Percentiles rank a stretch among this genome's conserved stretches.
phyloP scores from a whole-genome alignment of 83 land plant species.

The Picea abies region DNA sequence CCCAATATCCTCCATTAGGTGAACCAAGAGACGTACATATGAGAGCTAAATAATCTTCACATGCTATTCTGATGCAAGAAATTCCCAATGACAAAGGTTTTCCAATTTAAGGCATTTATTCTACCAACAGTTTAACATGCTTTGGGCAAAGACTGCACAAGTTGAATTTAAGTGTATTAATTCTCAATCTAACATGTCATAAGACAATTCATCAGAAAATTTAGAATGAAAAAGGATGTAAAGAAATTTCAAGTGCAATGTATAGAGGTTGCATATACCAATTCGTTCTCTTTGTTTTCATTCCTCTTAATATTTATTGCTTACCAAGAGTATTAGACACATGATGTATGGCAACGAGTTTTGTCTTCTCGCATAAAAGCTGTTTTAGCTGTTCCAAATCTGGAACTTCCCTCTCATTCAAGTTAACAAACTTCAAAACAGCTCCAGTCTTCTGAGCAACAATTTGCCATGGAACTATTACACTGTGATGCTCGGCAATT shows the following conservation, averaged over 20 bases:
- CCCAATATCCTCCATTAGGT: too few species aligned
- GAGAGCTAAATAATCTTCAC: too few species aligned
- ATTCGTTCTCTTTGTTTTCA: neutral
- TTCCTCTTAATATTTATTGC: neutral
- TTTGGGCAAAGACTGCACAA: too few species aligned
- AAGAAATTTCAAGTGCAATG: neutral
- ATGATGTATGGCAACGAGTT: constrained; percentile 81
- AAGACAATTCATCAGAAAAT: neutral
- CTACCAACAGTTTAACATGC: too few species aligned
- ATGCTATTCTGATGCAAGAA: too few species aligned
- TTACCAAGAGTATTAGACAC: constrained; percentile 87
- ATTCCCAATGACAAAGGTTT: too few species aligned
- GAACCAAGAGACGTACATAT: too few species aligned
- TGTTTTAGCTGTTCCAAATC: constrained; percentile 60
- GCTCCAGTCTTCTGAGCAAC: constrained; percentile 86
- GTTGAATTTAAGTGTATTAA: neutral
- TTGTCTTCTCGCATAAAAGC: constrained; percentile 64
- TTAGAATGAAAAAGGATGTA: neutral
- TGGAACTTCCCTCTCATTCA: constrained; percentile 64
- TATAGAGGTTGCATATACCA: neutral
- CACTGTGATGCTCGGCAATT: constrained; percentile 97
- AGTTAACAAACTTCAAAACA: constrained; percentile 61
- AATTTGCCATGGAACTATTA: constrained; percentile 95
- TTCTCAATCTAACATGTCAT: neutral
- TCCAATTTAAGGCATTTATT: too few species aligned